phyloP scores from a whole-genome alignment of 2,329 filamentous ascomycete species.

The Venturia effusa region DNA sequence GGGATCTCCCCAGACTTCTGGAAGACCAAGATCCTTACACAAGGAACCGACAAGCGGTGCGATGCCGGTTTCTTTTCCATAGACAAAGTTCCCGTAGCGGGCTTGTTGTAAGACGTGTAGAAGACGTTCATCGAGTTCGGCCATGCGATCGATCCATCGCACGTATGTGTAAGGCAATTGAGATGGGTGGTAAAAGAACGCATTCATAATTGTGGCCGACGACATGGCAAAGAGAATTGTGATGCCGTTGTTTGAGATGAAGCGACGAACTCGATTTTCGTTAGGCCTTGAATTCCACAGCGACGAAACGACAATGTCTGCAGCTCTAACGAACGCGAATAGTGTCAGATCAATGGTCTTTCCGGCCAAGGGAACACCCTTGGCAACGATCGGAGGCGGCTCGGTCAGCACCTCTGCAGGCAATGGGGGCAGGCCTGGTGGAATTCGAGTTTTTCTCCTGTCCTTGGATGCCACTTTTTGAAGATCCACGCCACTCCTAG shows the following conservation, averaged over 20 bases:
- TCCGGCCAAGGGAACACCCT: slow-evolving; percentile 41
- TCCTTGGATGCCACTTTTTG: background rate
- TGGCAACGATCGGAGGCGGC: slow-evolving; percentile 15
- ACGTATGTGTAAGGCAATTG: slow-evolving; percentile 63
- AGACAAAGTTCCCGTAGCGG: slow-evolving; percentile 52
- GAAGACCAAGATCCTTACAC: slow-evolving; percentile 60
- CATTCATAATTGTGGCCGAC: slow-evolving; percentile 73
- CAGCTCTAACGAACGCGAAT: slow-evolving; percentile 61
- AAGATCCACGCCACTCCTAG: background rate
- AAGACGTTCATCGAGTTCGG: slow-evolving; percentile 63
- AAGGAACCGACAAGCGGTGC: slow-evolving; percentile 57
- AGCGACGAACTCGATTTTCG: slow-evolving; percentile 19
- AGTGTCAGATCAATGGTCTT: slow-evolving; percentile 73
- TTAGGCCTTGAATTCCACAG: slow-evolving; percentile 31
- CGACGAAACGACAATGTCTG: slow-evolving; percentile 61
- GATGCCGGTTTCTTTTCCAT: slow-evolving; percentile 63
- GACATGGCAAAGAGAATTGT: slow-evolving; percentile 61
- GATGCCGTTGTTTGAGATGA: slow-evolving; percentile 42
- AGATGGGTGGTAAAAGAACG: slow-evolving; percentile 69
- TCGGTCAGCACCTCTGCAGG: slow-evolving; percentile 11
- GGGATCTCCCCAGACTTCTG: slow-evolving; percentile 63
- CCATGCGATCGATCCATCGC: slow-evolving; percentile 71
- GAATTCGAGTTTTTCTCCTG: background rate
- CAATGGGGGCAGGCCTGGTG: background rate
- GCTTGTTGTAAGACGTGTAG: slow-evolving; percentile 62